Evolutionary conservation across 2,329 filamentous ascomycete genomes (phyloP).

Genomic region (Ophiostoma ips): DNA sequence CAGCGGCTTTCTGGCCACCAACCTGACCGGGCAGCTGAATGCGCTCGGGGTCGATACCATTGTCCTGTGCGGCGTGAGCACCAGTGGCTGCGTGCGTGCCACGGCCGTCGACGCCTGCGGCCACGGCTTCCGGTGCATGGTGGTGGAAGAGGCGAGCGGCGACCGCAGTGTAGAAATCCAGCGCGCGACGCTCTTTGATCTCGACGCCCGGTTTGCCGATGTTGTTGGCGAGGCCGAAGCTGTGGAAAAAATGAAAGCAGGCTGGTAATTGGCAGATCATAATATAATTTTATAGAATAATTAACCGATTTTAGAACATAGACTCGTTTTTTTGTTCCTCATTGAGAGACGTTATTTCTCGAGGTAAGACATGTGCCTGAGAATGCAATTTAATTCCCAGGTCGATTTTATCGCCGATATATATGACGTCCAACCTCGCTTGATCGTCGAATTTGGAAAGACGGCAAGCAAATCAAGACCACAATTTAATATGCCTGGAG

Average conservation of each 20-base stretch:
- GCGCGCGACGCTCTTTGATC: slow-evolving; percentile 29
- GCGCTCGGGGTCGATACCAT: slow-evolving; percentile 27
- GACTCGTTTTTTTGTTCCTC: no score
- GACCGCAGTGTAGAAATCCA: slow-evolving; percentile 29
- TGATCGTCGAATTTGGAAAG: no score
- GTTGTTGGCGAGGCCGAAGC: slow-evolving; percentile 29
- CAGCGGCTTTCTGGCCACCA: slow-evolving; percentile 31
- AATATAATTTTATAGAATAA: no score
- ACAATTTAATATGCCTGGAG: no score
- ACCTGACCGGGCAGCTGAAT: slow-evolving; percentile 26
- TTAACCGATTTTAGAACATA: no score
- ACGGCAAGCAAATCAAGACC: no score
- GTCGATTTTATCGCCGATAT: no score
- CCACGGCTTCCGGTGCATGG: slow-evolving; percentile 30
- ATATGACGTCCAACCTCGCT: no score
- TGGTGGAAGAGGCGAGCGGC: slow-evolving; percentile 29
- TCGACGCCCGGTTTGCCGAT: slow-evolving; percentile 32
- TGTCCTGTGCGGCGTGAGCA: slow-evolving; percentile 33
- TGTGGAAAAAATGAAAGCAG: slow-evolving; percentile 22
- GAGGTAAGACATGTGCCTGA: no score
- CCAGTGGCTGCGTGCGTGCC: slow-evolving; percentile 30
- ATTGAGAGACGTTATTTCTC: no score
- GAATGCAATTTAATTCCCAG: no score
- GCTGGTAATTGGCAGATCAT: no score
- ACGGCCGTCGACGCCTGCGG: slow-evolving; percentile 31